Evolutionary conservation across 805 yeast genomes (phyloP).

Genomic region (Saccharomycopsis schoenii): DNA sequence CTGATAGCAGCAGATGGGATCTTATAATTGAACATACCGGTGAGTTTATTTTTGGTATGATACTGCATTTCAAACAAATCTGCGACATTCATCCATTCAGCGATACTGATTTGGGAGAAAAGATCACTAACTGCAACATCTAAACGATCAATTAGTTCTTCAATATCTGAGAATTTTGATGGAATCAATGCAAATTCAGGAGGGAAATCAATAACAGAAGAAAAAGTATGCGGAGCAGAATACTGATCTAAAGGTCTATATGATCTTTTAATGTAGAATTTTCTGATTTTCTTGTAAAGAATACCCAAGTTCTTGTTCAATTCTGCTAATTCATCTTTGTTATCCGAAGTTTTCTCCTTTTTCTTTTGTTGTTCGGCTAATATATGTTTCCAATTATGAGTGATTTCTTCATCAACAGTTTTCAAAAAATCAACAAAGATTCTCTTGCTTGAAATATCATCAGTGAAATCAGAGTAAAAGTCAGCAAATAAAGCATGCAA

Average conservation of each 20-base stretch:
- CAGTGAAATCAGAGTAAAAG: conserved; percentile 67
- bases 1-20: conserved; percentile 28
- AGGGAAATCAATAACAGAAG: conserved; percentile 37
- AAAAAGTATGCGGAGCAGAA: conserved; percentile 30
- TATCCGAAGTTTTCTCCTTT: conserved; percentile 10
- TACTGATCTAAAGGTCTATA: conserved; percentile 50
- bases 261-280: conserved; percentile 56
- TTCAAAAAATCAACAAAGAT: conserved; percentile 56
- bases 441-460: conserved; percentile 50
- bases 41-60: conserved; percentile 39
- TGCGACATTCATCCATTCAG: conserved; percentile 73
- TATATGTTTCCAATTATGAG: conserved; percentile 39
- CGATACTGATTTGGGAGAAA: conserved; percentile 45
- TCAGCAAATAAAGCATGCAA: conserved; percentile 59
- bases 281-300: conserved; percentile 57
- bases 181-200: conserved; percentile 37
- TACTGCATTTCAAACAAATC: conserved; percentile 60
- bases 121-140: conserved; percentile 53
- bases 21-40: conserved; percentile 47
- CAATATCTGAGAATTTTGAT: conserved; percentile 34
- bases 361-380: conserved; percentile 20
- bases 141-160: conserved; percentile 50
- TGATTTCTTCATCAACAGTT: conserved; percentile 56
- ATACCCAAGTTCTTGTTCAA: conserved; percentile 26
- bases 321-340: conserved; percentile 23